Base-by-base conservation (phyloP, 257 asterid genomes). In the Leptodermis oblonga region DNA sequence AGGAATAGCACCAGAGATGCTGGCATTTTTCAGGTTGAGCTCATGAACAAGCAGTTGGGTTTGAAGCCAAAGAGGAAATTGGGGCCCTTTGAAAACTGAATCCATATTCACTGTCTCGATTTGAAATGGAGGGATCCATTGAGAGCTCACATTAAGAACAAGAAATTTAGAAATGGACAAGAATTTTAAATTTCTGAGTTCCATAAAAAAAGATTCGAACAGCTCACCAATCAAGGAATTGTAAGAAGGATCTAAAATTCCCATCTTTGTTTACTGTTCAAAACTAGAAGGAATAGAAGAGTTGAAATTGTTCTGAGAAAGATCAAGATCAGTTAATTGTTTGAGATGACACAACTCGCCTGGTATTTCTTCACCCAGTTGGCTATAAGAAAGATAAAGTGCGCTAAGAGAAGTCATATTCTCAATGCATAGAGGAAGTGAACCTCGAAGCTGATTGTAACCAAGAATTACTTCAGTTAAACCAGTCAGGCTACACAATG, bases 101-200 rank as follows among this genome's bases (percentile, higher is more conserved):
- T 26, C 55, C 36, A 75, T 41, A 1, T 7, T 3, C 2, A 75
- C 54, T 1, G 5, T 0, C 4, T 45, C 6, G 4, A 75, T 68
- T n/a, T 69, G 79, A 53, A 69, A 75, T 0, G 71, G 75, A 9
- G 60, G 60, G 60, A 23, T 54, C 60, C 79, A 75, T 26, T 45
- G 53, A 14, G 62, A 31, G 66, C 58, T 75, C 42, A 55, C 71
- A 7, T 70, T 75, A 11, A 65, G 20, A 5, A 6, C n/a, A 7
- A 73, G 67, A 7, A 10, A 30, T 2, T 5, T 4, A 8, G 75
- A 63, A 46, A 75, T 43, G 18, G 8, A 0, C 22, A 75, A 36
- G 14, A 0, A 43, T 0, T 17, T 36, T 10, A 75, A 28, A 36
- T 3, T 37, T 5, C 7, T 17, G 5, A 63, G 54, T 26, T 58